Evolutionary conservation across 148 eudicot species (phyloP).

Genomic region (Drosera capensis): DNA sequence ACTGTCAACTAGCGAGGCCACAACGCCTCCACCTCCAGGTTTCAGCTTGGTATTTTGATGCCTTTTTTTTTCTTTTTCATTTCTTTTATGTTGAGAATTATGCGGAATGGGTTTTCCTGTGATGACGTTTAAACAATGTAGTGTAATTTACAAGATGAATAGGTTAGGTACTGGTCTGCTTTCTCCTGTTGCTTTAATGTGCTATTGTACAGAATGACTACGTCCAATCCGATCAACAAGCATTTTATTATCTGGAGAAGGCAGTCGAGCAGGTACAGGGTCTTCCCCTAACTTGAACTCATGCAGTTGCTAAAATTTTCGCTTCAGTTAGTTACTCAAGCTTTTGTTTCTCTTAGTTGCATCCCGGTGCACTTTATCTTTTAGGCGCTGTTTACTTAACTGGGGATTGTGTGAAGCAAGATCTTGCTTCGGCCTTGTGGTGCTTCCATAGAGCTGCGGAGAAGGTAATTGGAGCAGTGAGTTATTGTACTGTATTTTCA

Average conservation of each 20-base stretch:
- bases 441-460: constrained; percentile 89
- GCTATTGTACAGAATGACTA: constrained; percentile 44
- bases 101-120: too few relatives aligned
- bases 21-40: not conserved
- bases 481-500: not conserved
- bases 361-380: constrained; percentile 87
- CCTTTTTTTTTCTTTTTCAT: not conserved
- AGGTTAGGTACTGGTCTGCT: not conserved
- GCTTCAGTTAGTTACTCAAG: constrained; percentile 6
- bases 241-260: constrained; percentile 78
- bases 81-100: not conserved
- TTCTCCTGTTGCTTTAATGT: not conserved
- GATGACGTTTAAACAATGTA: too few relatives aligned
- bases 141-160: not conserved
- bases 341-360: constrained; percentile 44
- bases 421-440: constrained; percentile 76
- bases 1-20: too few relatives aligned
- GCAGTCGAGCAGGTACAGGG: constrained; percentile 73
- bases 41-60: not conserved
- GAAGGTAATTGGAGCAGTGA: constrained; percentile 41
- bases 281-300: not conserved
- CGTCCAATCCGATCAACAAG: constrained; percentile 70
- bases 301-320: not conserved
- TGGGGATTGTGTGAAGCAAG: constrained; percentile 83
- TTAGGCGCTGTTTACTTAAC: constrained; percentile 85